Conservation (phyloP, 2,329 filamentous ascomycete species). For the Aspergillus sp. region DNA sequence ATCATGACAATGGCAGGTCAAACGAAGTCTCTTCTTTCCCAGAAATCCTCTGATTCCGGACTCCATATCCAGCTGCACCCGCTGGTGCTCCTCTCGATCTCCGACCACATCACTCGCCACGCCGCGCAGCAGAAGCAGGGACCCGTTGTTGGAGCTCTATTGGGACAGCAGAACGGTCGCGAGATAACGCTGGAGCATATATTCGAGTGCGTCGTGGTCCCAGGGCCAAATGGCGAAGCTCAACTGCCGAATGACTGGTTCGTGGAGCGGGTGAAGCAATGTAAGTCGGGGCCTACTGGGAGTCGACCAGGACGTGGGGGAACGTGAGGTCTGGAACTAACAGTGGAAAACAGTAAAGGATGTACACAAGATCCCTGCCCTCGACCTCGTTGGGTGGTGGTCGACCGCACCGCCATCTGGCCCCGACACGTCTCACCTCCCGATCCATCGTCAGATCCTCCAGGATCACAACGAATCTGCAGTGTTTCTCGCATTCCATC, state of each 20-base stretch:
- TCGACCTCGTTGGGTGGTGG: conserved; percentile 90
- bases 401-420: conserved; percentile 66
- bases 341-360: conserved; percentile 57
- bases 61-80: conserved; percentile 82
- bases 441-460: conserved; percentile 71
- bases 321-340: conserved; percentile 1
- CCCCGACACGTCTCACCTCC: conserved; percentile 58
- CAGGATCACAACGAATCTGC: conserved; percentile 71
- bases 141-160: conserved; percentile 74
- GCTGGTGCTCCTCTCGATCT: conserved; percentile 89
- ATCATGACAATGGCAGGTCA: conserved; percentile 42
- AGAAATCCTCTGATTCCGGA: conserved; percentile 62
- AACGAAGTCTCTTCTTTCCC: conserved; percentile 55
- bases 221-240: conserved; percentile 47
- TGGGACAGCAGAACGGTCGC: conserved; percentile 85
- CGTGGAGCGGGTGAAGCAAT: conserved; percentile 68
- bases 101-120: conserved; percentile 91
- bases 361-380: conserved; percentile 73
- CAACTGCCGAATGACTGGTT: conserved; percentile 66
- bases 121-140: conserved; percentile 66
- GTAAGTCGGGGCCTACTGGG: conserved; percentile 42
- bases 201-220: conserved; percentile 65
- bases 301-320: background rate
- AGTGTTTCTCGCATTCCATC: conserved; percentile 82
- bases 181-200: conserved; percentile 88